phyloP scores from a whole-genome alignment of 2,329 filamentous ascomycete genomes.

The Xylaria sp. region DNA sequence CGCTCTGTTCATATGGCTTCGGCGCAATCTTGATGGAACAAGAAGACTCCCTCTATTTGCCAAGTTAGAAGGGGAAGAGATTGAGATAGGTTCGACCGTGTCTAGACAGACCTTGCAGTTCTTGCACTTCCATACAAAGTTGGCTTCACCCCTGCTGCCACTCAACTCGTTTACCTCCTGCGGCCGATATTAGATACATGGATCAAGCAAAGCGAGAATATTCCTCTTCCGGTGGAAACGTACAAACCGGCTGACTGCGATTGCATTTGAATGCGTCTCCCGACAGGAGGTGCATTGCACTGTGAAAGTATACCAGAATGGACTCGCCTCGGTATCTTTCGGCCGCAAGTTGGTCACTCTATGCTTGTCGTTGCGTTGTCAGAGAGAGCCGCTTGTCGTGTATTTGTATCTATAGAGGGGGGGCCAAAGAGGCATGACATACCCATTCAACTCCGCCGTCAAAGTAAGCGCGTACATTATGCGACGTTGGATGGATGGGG shows the following conservation, averaged over 20 bases:
- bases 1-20: slow-evolving; percentile 74
- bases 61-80: slow-evolving; percentile 15
- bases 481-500: background rate
- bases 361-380: slow-evolving; percentile 30
- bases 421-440: slow-evolving; percentile 43
- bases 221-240: slow-evolving; percentile 50
- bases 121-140: slow-evolving; percentile 99
- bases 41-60: slow-evolving; percentile 78
- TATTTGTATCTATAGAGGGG: background rate
- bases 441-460: slow-evolving; percentile 77
- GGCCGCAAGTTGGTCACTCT: slow-evolving; percentile 93
- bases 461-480: slow-evolving; percentile 74
- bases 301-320: slow-evolving; percentile 98
- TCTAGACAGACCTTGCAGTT: slow-evolving; percentile 82
- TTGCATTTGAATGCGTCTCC: slow-evolving; percentile 86
- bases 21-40: slow-evolving; percentile 84
- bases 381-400: slow-evolving; percentile 7
- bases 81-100: background rate
- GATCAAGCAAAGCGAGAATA: background rate
- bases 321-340: slow-evolving; percentile 79
- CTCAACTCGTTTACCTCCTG: slow-evolving; percentile 92
- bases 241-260: slow-evolving; percentile 91
- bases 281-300: slow-evolving; percentile 98
- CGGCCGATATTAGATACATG: background rate
- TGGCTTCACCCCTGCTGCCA: slow-evolving; percentile 93